Evolutionary conservation across 1,139 yeast species (phyloP).

Genomic region (Zygosaccharomyces sapae): DNA sequence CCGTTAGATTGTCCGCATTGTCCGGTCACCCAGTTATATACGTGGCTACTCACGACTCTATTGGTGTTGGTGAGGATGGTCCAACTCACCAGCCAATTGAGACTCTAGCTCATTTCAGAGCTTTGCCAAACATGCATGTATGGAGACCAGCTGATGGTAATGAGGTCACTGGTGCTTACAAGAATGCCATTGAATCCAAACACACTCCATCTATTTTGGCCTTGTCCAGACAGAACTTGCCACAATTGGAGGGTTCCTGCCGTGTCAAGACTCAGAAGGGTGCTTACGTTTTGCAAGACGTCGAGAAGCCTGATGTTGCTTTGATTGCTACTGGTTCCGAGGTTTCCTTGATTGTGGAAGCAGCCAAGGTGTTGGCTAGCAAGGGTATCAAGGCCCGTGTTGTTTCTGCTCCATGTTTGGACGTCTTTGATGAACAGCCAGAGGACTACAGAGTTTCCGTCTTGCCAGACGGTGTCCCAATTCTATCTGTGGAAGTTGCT

Average conservation of each 20-base stretch:
- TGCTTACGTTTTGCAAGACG: slow-evolving; percentile 75
- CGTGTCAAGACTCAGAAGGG: slow-evolving; percentile 92
- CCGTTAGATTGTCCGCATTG: slow-evolving; percentile 89
- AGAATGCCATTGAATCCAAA: slow-evolving; percentile 64
- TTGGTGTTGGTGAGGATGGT: slow-evolving; percentile 99
- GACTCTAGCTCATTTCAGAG: slow-evolving; percentile 97
- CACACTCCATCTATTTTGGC: slow-evolving; percentile 88
- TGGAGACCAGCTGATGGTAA: slow-evolving; percentile 99
- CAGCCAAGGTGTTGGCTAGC: slow-evolving; percentile 63
- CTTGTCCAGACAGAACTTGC: slow-evolving; percentile 94
- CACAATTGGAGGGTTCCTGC: slow-evolving; percentile 91
- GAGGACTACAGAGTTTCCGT: slow-evolving; percentile 76
- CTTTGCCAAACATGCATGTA: slow-evolving; percentile 87
- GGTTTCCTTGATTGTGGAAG: slow-evolving; percentile 78
- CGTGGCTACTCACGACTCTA: slow-evolving; percentile 99
- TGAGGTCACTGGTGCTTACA: slow-evolving; percentile 96
- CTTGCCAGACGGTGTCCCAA: slow-evolving; percentile 92
- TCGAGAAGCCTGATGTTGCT: slow-evolving; percentile 66
- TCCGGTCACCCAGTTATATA: slow-evolving; percentile 92
- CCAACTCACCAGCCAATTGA: slow-evolving; percentile 99
- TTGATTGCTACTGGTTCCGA: slow-evolving; percentile 95
- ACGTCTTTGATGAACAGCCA: slow-evolving; percentile 82
- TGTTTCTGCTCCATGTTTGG: slow-evolving; percentile 91
- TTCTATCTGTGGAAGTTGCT: slow-evolving; percentile 91
- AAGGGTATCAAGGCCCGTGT: slow-evolving; percentile 74